Evolutionary conservation across 164 flowering plant genomes (phyloP), one percentile per base, ranked within the genome.

Genomic region (Stephania yunnanensis): DNA sequence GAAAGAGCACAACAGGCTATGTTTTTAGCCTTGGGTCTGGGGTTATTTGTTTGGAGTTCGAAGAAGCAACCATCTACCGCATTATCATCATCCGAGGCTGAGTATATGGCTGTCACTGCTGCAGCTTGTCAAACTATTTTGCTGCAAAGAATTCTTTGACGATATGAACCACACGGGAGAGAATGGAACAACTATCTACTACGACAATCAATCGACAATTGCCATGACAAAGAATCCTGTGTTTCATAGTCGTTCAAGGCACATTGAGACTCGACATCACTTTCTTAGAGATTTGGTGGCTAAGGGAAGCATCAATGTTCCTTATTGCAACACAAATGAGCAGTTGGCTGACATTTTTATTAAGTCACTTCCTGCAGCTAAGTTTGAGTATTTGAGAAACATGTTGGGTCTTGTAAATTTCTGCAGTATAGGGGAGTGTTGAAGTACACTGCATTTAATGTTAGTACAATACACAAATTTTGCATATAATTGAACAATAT

Each of bases 91-190:
- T 42, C 61, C 7, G 69, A 80, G 44, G 80, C 74, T 4, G 74
- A 80, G 46, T 77, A 69, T 52, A 46, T 77, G 22, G 79, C 72
- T 19, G 74, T 80, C 10, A 25, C 48, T 19, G 70, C 48, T 7
- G 74, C 71, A 9, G 9, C 55, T 9, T 53, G 58, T 55, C 80
- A 78, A 73, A 70, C 76, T 0, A 8, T 78, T 13, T 70, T 73
- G 77, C n/a, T 70, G 1, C 64, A 74, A 10, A 76, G 42, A 30
- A 29, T 71, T 1, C 10, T 76, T 76, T 45, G 46, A 7, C 31
- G 71, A 76, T 46, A 10, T 71, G 10, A 22, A 66, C 29, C 9
- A 29, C 7, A 36, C 65, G 5, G 70, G 4, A 36, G 42, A 36
- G 42, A 4, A 36, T 36, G 42, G 42, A 36, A 36, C 42, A 36